Conservation (phyloP, 2,329 filamentous ascomycete species). For the Proliferodiscus dingleyae region DNA sequence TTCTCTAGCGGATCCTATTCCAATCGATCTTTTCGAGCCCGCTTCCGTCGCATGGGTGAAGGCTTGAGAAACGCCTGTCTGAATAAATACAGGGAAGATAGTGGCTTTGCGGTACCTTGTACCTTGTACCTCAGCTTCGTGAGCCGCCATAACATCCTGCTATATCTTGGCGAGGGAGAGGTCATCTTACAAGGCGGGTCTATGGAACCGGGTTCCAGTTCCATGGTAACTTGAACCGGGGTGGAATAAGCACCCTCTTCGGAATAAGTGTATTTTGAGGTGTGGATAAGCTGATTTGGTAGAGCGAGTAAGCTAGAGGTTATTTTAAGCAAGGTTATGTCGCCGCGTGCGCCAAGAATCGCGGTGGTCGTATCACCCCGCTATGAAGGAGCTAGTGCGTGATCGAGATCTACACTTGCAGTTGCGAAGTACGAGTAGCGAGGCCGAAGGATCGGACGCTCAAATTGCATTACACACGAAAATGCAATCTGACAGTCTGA, state of each 20-base stretch:
- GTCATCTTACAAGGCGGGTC: neutral
- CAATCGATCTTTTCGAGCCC: neutral
- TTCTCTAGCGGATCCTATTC: neutral
- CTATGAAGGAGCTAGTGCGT: neutral
- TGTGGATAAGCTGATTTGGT: neutral
- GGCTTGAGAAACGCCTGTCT: neutral
- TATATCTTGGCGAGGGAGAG: neutral
- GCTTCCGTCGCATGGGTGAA: neutral
- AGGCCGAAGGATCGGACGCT: neutral
- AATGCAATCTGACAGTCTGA: neutral
- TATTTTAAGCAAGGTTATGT: neutral
- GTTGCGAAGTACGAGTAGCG: neutral
- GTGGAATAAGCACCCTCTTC: neutral
- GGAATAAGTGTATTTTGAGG: neutral
- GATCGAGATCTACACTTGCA: neutral
- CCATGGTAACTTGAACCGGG: neutral
- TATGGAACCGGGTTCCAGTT: neutral
- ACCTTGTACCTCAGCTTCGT: neutral
- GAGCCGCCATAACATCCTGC: neutral
- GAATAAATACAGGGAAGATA: neutral
- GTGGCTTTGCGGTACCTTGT: no score
- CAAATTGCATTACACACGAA: neutral
- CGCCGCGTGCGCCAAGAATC: neutral
- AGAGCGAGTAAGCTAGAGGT: no score
- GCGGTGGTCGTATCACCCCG: neutral